A percentile compares a stretch with the other conserved stretches of the same genome.
These are phyloP conservation scores for Ilyonectria mors-panacis DNA, from an alignment of 2,329 filamentous ascomycete genomes.

Conservation along the genomic window DNA sequence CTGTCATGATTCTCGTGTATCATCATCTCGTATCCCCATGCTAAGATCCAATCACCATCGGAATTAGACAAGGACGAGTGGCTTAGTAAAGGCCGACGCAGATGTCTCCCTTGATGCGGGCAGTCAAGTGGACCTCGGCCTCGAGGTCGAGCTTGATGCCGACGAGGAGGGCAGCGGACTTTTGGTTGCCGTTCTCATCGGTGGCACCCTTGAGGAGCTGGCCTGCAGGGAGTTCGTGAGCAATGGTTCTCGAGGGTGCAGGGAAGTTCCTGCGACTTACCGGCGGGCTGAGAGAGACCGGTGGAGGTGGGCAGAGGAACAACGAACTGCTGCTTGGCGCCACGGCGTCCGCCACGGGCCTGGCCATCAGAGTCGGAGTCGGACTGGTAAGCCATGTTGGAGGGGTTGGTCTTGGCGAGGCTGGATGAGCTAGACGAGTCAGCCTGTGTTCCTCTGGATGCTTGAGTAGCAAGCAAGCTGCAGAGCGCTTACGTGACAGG, in stretches of 20 bases:
- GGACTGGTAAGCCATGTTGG: conserved; percentile 49
- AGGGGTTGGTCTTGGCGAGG: conserved; percentile 48
- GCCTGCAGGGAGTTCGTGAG: conserved; percentile 52
- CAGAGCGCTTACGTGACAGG: conserved; percentile 35
- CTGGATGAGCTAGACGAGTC: conserved; percentile 31
- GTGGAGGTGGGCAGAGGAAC: conserved; percentile 52
- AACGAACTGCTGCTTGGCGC: conserved; percentile 47
- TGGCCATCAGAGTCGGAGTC: conserved; percentile 51
- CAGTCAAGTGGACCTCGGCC: conserved; percentile 74
- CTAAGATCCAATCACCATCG: conserved; percentile 25
- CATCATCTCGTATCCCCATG: conserved; percentile 31
- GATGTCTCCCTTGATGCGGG: conserved; percentile 73
- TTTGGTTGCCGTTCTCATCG: conserved; percentile 70
- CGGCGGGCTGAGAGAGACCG: conserved; percentile 54
- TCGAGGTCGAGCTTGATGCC: conserved; percentile 76
- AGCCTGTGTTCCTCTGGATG: conserved; percentile 27
- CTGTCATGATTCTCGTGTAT: conserved; percentile 15
- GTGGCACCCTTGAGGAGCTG: conserved; percentile 70
- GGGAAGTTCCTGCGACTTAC: conserved; percentile 48
- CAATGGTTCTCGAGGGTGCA: background rate
- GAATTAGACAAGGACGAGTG: conserved; percentile 10
- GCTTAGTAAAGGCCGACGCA: conserved; percentile 58
- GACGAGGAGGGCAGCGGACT: conserved; percentile 70
- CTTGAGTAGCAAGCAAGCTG: conserved; percentile 6
- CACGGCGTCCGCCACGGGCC: conserved; percentile 49